Percentiles rank a stretch among this genome's conserved stretches.
phyloP scores from a whole-genome alignment of 2,329 filamentous ascomycete genomes.

The Neofusicoccum parvum region DNA sequence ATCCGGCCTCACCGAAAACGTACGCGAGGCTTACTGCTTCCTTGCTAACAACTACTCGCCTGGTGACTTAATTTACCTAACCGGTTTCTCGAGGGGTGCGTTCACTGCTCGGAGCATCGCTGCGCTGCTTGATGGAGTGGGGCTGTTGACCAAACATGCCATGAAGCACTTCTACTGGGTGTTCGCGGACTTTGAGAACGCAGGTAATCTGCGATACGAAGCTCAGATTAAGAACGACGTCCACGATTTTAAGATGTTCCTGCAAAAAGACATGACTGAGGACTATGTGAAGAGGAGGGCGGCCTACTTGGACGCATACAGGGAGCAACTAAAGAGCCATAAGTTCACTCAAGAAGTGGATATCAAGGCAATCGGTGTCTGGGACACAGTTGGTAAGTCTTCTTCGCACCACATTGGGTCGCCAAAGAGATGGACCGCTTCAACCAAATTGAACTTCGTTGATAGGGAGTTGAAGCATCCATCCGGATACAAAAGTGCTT shows the following conservation, averaged over 20 bases:
- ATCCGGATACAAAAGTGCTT: no score
- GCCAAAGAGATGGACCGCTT: no score
- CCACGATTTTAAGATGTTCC: constrained; percentile 8
- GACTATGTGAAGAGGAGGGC: constrained; percentile 8
- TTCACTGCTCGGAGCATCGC: constrained; percentile 48
- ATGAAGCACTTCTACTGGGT: constrained; percentile 25
- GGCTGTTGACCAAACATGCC: constrained; percentile 26
- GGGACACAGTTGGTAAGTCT: constrained; percentile 52
- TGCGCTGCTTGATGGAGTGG: constrained; percentile 28
- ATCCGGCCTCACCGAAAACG: constrained; percentile 45
- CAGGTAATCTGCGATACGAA: constrained; percentile 21
- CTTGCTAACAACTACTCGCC: constrained; percentile 63
- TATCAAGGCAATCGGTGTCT: constrained; percentile 55
- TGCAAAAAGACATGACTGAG: not conserved
- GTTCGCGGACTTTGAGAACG: constrained; percentile 27
- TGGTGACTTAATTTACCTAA: constrained; percentile 56
- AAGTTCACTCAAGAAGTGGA: constrained; percentile 47
- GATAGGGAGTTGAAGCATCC: no score
- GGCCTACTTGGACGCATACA: constrained; percentile 34
- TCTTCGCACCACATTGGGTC: not conserved
- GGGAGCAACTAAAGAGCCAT: constrained; percentile 38
- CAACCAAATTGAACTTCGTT: no score
- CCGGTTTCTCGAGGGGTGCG: constrained; percentile 60
- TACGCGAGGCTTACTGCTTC: constrained; percentile 65
- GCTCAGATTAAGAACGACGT: not conserved